Percentiles rank a stretch among this genome's conserved stretches.
phyloP scores from a whole-genome alignment of 2,329 filamentous ascomycete genomes.

The Chaetothyriales sp. region DNA sequence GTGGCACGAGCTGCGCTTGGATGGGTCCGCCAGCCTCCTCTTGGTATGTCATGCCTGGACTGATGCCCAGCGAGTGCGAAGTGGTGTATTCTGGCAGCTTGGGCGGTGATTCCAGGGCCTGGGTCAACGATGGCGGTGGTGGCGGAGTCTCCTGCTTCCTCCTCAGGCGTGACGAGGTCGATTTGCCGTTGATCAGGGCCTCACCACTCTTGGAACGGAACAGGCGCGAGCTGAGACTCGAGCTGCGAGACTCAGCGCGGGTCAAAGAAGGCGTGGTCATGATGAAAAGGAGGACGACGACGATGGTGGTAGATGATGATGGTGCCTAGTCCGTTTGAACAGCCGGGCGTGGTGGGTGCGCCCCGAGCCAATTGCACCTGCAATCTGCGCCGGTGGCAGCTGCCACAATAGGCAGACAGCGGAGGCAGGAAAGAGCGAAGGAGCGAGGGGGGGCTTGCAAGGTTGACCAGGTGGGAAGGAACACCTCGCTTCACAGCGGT shows the following conservation, averaged over 20 bases:
- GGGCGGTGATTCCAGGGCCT: slow-evolving; percentile 13
- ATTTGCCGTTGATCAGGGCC: slow-evolving; percentile 14
- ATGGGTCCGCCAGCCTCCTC: slow-evolving; percentile 8
- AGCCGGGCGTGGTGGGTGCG: neutral
- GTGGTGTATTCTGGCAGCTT: slow-evolving; percentile 6
- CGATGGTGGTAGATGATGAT: neutral
- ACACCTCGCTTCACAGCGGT: neutral
- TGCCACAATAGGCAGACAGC: neutral
- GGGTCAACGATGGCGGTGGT: neutral
- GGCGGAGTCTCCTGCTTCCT: slow-evolving; percentile 9
- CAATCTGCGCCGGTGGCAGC: neutral
- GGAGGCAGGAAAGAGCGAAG: neutral
- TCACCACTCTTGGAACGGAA: slow-evolving; percentile 16
- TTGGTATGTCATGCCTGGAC: slow-evolving; percentile 5
- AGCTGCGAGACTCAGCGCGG: slow-evolving; percentile 14
- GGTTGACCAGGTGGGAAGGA: neutral
- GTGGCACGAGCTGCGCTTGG: slow-evolving; percentile 12
- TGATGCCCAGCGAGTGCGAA: slow-evolving; percentile 13
- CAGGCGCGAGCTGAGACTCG: slow-evolving; percentile 14
- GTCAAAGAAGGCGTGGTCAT: slow-evolving; percentile 12
- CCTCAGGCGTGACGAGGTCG: slow-evolving; percentile 9
- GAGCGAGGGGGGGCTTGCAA: neutral
- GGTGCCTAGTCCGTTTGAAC: neutral
- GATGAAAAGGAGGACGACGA: neutral
- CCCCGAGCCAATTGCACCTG: neutral